Percentiles rank a stretch among this genome's conserved stretches.
Conservation (phyloP, 2,329 filamentous ascomycete genomes). For the Fusarium brevicatenulatum region DNA sequence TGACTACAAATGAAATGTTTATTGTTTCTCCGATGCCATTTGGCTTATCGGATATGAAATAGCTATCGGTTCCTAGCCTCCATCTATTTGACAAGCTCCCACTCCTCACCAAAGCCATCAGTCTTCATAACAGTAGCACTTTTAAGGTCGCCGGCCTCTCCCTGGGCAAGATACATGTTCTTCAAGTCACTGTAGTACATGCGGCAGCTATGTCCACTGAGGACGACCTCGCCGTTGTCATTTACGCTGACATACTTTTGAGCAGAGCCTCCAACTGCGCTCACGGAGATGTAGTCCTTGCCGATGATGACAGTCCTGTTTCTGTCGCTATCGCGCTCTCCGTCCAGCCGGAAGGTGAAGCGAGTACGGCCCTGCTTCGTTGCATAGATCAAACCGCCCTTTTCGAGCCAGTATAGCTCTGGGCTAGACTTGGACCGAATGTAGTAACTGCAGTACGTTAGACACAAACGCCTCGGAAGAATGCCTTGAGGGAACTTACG, state of each 20-base stretch:
- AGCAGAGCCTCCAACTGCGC: neutral
- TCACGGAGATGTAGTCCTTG: neutral
- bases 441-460: neutral
- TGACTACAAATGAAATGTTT: neutral
- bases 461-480: neutral
- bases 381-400: neutral
- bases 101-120: constrained; percentile 4
- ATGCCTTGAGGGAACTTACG: neutral
- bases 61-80: neutral
- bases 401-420: constrained; percentile 2
- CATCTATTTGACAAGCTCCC: constrained; percentile 26
- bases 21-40: neutral
- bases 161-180: constrained; percentile 2
- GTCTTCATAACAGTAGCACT: neutral
- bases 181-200: constrained; percentile 5
- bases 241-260: constrained; percentile 5
- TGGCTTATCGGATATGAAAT: neutral
- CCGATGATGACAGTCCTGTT: neutral
- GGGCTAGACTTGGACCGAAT: constrained; percentile 14
- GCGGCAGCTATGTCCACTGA: neutral
- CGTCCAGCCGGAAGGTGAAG: neutral
- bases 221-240: neutral
- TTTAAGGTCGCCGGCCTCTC: neutral
- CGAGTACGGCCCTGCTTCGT: neutral
- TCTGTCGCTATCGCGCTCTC: neutral